Conservation (phyloP, 1,139 yeast species). For the Casaregolazyma suthepensis region DNA sequence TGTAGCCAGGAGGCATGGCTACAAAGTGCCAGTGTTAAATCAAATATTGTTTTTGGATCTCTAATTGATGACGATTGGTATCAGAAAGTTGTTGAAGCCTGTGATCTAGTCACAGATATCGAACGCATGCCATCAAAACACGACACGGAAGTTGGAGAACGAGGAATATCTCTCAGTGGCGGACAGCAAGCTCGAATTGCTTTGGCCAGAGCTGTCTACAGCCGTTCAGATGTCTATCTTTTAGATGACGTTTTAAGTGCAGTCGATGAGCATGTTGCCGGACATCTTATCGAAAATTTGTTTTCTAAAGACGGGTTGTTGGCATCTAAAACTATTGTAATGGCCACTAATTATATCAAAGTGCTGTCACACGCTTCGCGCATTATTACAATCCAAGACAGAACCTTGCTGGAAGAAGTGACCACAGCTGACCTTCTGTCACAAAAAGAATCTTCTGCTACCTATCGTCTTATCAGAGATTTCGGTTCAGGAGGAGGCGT, state of each 20-base stretch:
- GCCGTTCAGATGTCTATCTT: constrained; percentile 74
- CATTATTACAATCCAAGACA: constrained; percentile 53
- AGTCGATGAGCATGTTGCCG: constrained; percentile 80
- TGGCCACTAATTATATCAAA: constrained; percentile 75
- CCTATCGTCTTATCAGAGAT: constrained; percentile 27
- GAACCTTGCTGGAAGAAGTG: constrained; percentile 44
- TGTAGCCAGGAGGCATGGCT: constrained; percentile 84
- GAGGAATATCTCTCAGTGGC: constrained; percentile 82
- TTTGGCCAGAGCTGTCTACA: constrained; percentile 81
- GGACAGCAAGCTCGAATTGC: constrained; percentile 88
- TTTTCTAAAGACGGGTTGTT: constrained; percentile 61
- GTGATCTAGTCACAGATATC: constrained; percentile 67
- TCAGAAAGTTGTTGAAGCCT: constrained; percentile 62
- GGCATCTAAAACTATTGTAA: constrained; percentile 61
- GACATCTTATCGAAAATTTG: constrained; percentile 54
- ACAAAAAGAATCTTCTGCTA: background rate
- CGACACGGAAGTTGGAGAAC: constrained; percentile 80
- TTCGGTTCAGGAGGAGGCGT: constrained; percentile 29
- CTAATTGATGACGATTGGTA: constrained; percentile 64
- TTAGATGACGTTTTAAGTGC: constrained; percentile 79
- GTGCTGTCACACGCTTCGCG: constrained; percentile 64
- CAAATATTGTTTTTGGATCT: constrained; percentile 75
- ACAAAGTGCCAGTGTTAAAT: constrained; percentile 65
- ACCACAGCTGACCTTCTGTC: constrained; percentile 23
- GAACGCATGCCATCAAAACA: constrained; percentile 75